Evolutionary conservation across 139 green algal genomes (phyloP), one percentile per base, ranked within the genome.

Genomic region (Nannochloris sp.): DNA sequence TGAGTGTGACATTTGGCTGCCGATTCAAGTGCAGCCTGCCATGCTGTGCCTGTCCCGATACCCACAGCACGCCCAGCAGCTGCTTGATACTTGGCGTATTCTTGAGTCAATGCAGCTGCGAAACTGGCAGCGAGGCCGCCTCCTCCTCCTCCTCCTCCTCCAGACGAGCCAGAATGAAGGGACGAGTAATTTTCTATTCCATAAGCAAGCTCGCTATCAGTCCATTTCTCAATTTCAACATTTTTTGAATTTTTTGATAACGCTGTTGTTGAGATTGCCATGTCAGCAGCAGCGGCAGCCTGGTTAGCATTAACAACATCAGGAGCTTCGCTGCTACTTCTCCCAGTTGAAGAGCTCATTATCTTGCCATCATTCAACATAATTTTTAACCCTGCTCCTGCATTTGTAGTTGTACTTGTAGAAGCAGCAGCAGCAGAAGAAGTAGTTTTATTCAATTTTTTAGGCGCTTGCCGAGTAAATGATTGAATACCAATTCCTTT

Each of bases 401-500:
- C 19, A 19, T 19, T 27, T 27, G 42, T 19, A 51, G 42, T 27
- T 19, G 19, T 51, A 27, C 19, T 19, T 51, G 19, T 51, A 19
- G 42, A 51, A 19, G 42, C 19, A 51, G 42, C 19, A 19, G 42
- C 19, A 51, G 19, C 42, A 51, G 42, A 19, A 51, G 42, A 51
- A 19, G 42, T 27, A 51, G 19, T 19, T 51, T 51, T 19, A 51
- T 19, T 51, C 19, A 19, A 51, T 19, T 19, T 19, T 51, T 19
- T 19, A 36, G 4, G 55, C 27, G 60, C 19, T 35, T 54, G 61
- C 3, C 51, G 68, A 44, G 31, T 48, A 71, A 93, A 92, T 1
- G 66, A 42, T 25, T 92, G 80, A 27, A 95, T 91, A 42, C 82
- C 86, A 7, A 66, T 76, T 23, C 88, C 88, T 58, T 79, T 70